Percentiles rank a stretch among this genome's conserved stretches.
phyloP scores from a whole-genome alignment of 2,329 filamentous ascomycete genomes.

The Pyrenochaeta sp. region DNA sequence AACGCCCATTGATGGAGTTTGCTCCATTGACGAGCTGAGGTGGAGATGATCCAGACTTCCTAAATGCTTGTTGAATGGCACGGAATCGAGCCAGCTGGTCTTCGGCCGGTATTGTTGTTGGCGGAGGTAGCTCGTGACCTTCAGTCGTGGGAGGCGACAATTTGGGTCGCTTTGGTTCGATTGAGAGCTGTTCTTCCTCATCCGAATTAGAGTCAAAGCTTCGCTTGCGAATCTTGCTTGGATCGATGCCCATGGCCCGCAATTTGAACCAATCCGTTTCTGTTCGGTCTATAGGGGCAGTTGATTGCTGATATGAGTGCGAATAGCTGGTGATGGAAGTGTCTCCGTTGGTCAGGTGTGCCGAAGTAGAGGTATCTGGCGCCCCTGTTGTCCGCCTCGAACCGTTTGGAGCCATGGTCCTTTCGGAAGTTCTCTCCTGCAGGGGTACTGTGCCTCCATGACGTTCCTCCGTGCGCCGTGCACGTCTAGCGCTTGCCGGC shows the following conservation, averaged over 20 bases:
- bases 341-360: conserved; percentile 7
- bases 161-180: conserved; percentile 34
- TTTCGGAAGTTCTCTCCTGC: not conserved
- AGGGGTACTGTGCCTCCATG: conserved; percentile 2
- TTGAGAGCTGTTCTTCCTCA: conserved; percentile 25
- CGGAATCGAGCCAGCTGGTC: conserved; percentile 34
- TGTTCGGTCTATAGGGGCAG: conserved; percentile 52
- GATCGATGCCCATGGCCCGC: conserved; percentile 58
- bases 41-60: conserved; percentile 13
- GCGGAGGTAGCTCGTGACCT: conserved; percentile 2
- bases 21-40: conserved; percentile 13
- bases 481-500: conserved; percentile 26
- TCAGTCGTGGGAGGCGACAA: conserved; percentile 20
- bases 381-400: not conserved
- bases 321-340: conserved; percentile 27
- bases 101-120: conserved; percentile 23
- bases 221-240: conserved; percentile 41
- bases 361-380: conserved; percentile 2
- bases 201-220: conserved; percentile 37
- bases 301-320: conserved; percentile 31
- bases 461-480: conserved; percentile 29
- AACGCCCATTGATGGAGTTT: conserved; percentile 13
- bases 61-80: conserved; percentile 26
- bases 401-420: not conserved
- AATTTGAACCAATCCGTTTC: conserved; percentile 61